Evolutionary conservation across 768 basidiomycete genomes (phyloP), one percentile per base, ranked within the genome.

Genomic region (Kwoniella dejecticola): DNA sequence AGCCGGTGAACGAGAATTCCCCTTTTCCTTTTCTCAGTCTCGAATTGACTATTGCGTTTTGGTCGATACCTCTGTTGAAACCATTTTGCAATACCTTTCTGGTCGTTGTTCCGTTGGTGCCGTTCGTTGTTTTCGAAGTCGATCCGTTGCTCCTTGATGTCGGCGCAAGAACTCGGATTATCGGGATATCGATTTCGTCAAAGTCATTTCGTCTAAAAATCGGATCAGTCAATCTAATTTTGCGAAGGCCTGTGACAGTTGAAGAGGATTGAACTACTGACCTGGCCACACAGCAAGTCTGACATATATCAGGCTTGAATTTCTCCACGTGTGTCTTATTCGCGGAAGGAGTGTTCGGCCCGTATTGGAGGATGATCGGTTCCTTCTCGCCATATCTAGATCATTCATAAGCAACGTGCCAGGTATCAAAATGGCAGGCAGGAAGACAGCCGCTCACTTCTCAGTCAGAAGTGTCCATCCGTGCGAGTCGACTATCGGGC

Each of bases 381-480:
- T 13, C 13, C 38, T 21, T 54, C 23, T 56, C 3, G 17, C 66
- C 56, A 52, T 63, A 64, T 27, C 63, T 57, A 24, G 24, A n/a
- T n/a, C n/a, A n/a, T n/a, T n/a, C n/a, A n/a, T n/a, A n/a, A n/a
- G n/a, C n/a, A n/a, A n/a, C n/a, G n/a, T n/a, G n/a, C n/a, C n/a
- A n/a, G n/a, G n/a, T n/a, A n/a, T n/a, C n/a, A n/a, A n/a, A n/a
- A n/a, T n/a, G n/a, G n/a, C n/a, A n/a, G n/a, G n/a, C n/a, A 7
- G 31, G n/a, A 38, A 19, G 33, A 2, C 33, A 42, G 5, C 1
- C 4, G 52, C 66, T 60, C 33, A 67, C 66, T 30, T 56, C 17
- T 46, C 29, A 10, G 21, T 33, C 10, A 72, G 19, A 31, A 33
- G 36, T 7, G 57, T 23, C 71, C 71, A 73, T 10, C 66, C 64